Evolutionary conservation across 2,329 filamentous ascomycete species (phyloP).

Genomic region (Waltergamsia citrina): DNA sequence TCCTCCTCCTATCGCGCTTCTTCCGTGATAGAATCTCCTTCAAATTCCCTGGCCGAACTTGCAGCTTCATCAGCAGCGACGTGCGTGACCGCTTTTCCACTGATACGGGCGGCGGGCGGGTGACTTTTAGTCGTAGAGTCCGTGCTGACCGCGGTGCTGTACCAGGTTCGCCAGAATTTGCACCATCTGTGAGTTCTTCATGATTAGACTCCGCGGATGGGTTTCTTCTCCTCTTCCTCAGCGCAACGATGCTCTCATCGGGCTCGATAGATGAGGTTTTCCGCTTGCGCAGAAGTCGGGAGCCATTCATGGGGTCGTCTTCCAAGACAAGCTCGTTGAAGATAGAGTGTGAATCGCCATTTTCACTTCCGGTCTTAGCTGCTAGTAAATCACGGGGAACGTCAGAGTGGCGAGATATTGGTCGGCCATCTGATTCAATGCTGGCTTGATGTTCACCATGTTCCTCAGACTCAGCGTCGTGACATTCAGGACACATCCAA

Average conservation of each 20-base stretch:
- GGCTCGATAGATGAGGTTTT: conserved; percentile 66
- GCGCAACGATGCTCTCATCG: conserved; percentile 42
- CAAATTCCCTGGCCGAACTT: conserved; percentile 24
- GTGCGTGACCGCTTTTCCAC: conserved; percentile 26
- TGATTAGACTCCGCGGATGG: conserved; percentile 31
- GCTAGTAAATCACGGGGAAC: conserved; percentile 56
- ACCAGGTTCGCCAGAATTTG: conserved; percentile 15
- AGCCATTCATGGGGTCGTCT: conserved; percentile 66
- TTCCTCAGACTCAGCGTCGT: conserved; percentile 19
- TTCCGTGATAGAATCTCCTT: conserved; percentile 25
- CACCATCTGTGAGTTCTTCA: conserved; percentile 22
- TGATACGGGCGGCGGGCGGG: conserved; percentile 28
- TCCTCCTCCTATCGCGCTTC: conserved; percentile 20
- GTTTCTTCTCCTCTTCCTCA: conserved; percentile 45
- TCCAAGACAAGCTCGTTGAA: conserved; percentile 65
- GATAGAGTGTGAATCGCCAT: conserved; percentile 47
- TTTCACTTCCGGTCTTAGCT: conserved; percentile 36
- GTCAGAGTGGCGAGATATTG: conserved; percentile 16
- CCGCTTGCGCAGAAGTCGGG: conserved; percentile 71
- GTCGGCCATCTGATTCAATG: conserved; percentile 6
- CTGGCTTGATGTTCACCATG: conserved; percentile 6
- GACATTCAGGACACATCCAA: conserved; percentile 45
- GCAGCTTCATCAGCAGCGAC: conserved; percentile 23
- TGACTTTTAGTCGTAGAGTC: conserved; percentile 44
- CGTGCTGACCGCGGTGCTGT: conserved; percentile 36